phyloP scores from a whole-genome alignment of 495 filamentous ascomycete genomes.

The Talaromyces borbonicus region DNA sequence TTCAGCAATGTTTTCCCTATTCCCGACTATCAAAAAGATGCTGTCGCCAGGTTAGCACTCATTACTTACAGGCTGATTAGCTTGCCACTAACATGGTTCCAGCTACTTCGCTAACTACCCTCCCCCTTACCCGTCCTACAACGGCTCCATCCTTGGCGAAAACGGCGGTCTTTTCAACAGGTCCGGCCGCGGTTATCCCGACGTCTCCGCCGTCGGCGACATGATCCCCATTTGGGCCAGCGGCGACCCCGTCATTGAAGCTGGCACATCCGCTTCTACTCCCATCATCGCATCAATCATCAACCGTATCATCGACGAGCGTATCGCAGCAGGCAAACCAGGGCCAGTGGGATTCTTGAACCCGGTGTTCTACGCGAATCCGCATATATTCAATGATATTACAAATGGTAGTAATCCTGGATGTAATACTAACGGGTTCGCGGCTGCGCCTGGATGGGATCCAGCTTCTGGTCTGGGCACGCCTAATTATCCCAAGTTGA shows the following conservation, averaged over 20 bases:
- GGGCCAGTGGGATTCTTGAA: conserved; percentile 62
- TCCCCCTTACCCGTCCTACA: conserved; percentile 34
- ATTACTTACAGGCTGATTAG: background rate
- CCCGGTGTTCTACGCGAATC: conserved; percentile 54
- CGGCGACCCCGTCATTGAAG: conserved; percentile 14
- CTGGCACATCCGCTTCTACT: conserved; percentile 44
- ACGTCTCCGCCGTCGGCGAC: conserved; percentile 52
- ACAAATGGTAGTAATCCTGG: conserved; percentile 48
- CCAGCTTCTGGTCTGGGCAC: conserved; percentile 38
- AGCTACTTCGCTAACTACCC: conserved; percentile 40
- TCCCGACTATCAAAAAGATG: conserved; percentile 46
- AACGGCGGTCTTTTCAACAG: conserved; percentile 48
- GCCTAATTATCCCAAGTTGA: conserved; percentile 19
- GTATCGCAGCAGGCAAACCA: conserved; percentile 42
- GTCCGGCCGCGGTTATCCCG: conserved; percentile 53
- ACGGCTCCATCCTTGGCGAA: conserved; percentile 29
- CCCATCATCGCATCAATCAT: conserved; percentile 58
- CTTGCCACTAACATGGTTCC: background rate
- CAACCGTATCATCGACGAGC: conserved; percentile 56
- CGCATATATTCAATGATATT: conserved; percentile 55
- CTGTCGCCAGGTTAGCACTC: conserved; percentile 23
- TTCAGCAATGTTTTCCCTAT: conserved; percentile 59
- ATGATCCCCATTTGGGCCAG: conserved; percentile 37
- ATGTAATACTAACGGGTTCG: conserved; percentile 49
- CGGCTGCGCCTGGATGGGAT: conserved; percentile 39